A percentile compares a stretch with the other conserved stretches of the same genome.
Evolutionary conservation across 1,284 basidiomycete species (phyloP).

Genomic region (Coniophora puteana): DNA sequence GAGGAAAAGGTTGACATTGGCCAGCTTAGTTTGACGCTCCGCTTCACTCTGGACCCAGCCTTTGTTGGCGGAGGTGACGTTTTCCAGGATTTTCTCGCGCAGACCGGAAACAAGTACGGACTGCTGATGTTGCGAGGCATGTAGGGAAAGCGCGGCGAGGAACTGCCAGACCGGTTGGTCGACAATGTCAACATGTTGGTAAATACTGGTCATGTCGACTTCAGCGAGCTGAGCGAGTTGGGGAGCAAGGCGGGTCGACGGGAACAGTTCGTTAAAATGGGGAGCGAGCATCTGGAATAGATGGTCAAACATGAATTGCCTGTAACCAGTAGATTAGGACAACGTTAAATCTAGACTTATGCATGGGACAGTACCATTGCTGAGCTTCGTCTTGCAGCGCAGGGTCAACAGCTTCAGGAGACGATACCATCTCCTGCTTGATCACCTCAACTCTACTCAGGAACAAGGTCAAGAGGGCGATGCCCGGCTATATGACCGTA

Average conservation of each 20-base stretch:
- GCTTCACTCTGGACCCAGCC: constrained; percentile 69
- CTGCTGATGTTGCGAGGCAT: constrained; percentile 82
- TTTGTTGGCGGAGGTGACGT: constrained; percentile 74
- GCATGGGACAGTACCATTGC: constrained; percentile 66
- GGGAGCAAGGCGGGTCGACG: constrained; percentile 74
- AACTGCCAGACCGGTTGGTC: constrained; percentile 95
- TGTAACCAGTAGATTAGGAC: constrained; percentile 24
- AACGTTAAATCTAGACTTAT: not conserved
- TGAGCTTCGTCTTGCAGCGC: constrained; percentile 74
- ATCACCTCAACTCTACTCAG: constrained; percentile 90
- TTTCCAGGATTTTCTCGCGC: constrained; percentile 91
- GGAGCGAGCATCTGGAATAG: constrained; percentile 79
- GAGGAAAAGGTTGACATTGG: constrained; percentile 84
- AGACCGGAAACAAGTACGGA: constrained; percentile 82
- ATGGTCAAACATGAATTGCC: constrained; percentile 82
- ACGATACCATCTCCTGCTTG: constrained; percentile 63
- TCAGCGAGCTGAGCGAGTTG: constrained; percentile 31
- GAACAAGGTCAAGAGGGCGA: constrained; percentile 90
- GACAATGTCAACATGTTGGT: constrained; percentile 57
- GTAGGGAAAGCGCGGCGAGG: constrained; percentile 85
- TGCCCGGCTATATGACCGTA: constrained; percentile 64
- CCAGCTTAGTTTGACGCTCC: constrained; percentile 61
- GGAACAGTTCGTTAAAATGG: constrained; percentile 81
- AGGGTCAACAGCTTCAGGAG: constrained; percentile 47
- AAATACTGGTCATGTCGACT: constrained; percentile 37